These are phyloP conservation scores for Hibiscus tridactylites DNA, from an alignment of 345 rosid species.

Conservation along the genomic window DNA sequence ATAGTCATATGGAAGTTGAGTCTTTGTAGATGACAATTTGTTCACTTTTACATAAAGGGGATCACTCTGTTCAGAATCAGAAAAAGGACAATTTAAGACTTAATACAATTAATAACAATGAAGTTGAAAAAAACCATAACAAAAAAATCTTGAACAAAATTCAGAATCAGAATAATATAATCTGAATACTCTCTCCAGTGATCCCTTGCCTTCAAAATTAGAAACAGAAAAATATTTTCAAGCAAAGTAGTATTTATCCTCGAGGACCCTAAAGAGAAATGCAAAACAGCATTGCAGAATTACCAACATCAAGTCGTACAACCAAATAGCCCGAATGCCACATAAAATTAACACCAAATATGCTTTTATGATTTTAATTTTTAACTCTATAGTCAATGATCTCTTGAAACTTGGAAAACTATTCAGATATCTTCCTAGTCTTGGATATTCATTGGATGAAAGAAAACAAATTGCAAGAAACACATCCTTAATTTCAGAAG, in stretches of 20 bases:
- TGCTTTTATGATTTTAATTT: not conserved
- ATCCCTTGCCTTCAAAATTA: not conserved
- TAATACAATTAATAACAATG: not conserved
- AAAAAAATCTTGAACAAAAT: not conserved
- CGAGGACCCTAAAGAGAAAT: not conserved
- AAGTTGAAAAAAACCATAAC: not conserved
- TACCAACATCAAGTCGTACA: not conserved
- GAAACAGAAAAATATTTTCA: not conserved
- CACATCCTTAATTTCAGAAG: not conserved
- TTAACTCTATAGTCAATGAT: not conserved
- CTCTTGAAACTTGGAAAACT: not conserved
- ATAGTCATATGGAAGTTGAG: slow-evolving; percentile 94
- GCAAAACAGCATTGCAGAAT: not conserved
- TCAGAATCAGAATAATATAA: not conserved
- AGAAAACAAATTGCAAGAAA: not conserved
- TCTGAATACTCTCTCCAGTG: slow-evolving; percentile 6
- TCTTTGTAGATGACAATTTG: slow-evolving; percentile 91
- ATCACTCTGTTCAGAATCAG: slow-evolving; percentile 74
- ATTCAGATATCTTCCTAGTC: not conserved
- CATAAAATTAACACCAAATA: not conserved
- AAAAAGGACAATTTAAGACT: not conserved
- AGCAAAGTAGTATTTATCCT: not conserved
- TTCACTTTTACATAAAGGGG: slow-evolving; percentile 76
- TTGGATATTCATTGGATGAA: not conserved
- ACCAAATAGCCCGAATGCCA: not conserved